A percentile compares a stretch with the other conserved stretches of the same genome.
Conservation (phyloP, 2,329 filamentous ascomycete genomes). For the Pyricularia grisea region DNA sequence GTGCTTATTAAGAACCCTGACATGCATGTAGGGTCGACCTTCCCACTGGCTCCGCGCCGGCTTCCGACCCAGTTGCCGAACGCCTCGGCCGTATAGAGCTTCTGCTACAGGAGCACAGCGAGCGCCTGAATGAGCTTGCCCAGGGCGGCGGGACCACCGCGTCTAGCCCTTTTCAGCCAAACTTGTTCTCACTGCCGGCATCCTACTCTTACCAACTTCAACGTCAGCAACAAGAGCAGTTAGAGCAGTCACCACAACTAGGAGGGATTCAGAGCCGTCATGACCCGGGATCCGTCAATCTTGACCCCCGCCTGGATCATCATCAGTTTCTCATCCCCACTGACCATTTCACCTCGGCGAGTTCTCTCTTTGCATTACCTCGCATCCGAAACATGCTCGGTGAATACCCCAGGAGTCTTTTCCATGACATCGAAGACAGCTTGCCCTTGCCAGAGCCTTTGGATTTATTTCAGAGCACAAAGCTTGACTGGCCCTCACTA, state of each 20-base stretch:
- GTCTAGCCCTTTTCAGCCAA: constrained; percentile 2
- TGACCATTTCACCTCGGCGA: constrained; percentile 22
- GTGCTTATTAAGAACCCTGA: constrained; percentile 6
- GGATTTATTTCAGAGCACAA: constrained; percentile 16
- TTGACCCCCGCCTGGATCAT: constrained; percentile 17
- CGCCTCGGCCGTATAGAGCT: constrained; percentile 27
- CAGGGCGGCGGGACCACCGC: constrained; percentile 3
- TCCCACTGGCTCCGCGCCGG: constrained; percentile 9
- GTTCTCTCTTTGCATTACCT: constrained; percentile 22
- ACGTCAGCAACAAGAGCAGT: constrained; percentile 1
- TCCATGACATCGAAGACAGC: constrained; percentile 23
- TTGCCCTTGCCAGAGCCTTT: constrained; percentile 20
- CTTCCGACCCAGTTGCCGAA: constrained; percentile 23
- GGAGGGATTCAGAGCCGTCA: constrained; percentile 9
- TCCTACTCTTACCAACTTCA: constrained; percentile 5
- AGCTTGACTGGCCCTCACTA: constrained; percentile 17
- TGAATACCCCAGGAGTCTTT: constrained; percentile 22
- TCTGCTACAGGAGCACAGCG: constrained; percentile 16
- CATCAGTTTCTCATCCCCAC: constrained; percentile 25
- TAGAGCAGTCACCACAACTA: neutral
- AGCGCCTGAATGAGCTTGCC: constrained; percentile 11
- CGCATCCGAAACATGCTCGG: constrained; percentile 21
- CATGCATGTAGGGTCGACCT: constrained; percentile 20
- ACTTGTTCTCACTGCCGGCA: constrained; percentile 5
- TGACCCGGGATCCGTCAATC: constrained; percentile 13